phyloP scores from a whole-genome alignment of 495 filamentous ascomycete genomes.

The Aspergillus haitiensis region DNA sequence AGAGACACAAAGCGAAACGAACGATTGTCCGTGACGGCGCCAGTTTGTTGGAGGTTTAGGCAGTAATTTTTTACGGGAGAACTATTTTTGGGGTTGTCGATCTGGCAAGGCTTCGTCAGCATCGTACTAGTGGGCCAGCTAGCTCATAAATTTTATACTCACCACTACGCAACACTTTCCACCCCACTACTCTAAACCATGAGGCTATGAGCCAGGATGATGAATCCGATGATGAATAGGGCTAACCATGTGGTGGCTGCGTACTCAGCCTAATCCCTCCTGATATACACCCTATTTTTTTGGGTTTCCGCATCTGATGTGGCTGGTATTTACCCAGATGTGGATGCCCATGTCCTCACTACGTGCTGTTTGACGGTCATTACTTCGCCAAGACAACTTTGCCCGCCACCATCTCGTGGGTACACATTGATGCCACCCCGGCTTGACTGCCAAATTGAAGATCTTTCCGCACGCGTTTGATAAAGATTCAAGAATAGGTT shows the following conservation, averaged over 20 bases:
- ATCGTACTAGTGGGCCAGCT: not conserved
- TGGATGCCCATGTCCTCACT: too few relatives aligned
- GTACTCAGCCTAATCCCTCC: slow-evolving; percentile 1
- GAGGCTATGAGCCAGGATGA: not conserved
- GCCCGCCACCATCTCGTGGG: too few relatives aligned
- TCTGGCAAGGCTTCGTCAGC: slow-evolving; percentile 19
- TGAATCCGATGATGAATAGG: slow-evolving; percentile 10
- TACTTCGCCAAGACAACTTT: too few relatives aligned
- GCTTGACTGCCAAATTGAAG: not conserved
- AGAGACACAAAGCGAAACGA: slow-evolving; percentile 3
- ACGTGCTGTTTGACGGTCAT: too few relatives aligned
- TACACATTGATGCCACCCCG: not conserved
- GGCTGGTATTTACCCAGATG: not conserved
- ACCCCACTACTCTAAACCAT: not conserved
- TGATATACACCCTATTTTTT: slow-evolving; percentile 3
- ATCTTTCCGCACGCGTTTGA: not conserved
- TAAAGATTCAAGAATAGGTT: not conserved
- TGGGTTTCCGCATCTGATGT: slow-evolving; percentile 2
- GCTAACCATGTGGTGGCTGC: slow-evolving; percentile 15
- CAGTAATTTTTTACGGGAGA: slow-evolving; percentile 18
- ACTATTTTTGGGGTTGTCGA: slow-evolving; percentile 22
- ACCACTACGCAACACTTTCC: not conserved
- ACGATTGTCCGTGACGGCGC: slow-evolving; percentile 3
- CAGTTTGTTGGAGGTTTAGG: slow-evolving; percentile 17
- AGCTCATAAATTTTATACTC: slow-evolving; percentile 1